A percentile compares a stretch with the other conserved stretches of the same genome.
phyloP scores from a whole-genome alignment of 176 grass and related monocot genomes.

The Rhynchospora tenuis region DNA sequence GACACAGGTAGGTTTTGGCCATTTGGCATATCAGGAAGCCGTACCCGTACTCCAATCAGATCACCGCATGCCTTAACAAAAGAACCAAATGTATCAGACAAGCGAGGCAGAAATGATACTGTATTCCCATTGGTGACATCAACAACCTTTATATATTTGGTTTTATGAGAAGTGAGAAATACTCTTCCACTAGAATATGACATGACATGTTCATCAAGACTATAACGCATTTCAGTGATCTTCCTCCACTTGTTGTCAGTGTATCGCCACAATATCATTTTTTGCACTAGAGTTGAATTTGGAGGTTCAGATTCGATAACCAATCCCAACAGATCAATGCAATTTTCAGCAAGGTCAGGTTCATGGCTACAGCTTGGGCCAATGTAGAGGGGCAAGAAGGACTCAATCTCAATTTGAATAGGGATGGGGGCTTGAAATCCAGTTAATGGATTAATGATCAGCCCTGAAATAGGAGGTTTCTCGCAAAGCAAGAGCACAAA shows the following conservation, averaged over 20 bases:
- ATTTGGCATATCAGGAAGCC: not conserved
- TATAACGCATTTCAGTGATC: not conserved
- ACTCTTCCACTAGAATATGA: not conserved
- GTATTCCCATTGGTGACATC: not conserved
- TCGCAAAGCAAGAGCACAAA: not conserved
- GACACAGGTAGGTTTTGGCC: not conserved
- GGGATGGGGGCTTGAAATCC: not conserved
- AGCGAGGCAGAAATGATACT: not conserved
- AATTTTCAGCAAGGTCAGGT: not conserved
- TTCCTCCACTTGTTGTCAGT: not conserved
- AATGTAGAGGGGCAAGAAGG: not conserved
- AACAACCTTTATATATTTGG: not conserved
- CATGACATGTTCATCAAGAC: not conserved
- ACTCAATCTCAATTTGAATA: not conserved
- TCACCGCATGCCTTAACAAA: not conserved
- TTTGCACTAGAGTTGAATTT: not conserved
- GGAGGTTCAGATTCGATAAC: not conserved
- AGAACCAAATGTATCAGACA: not conserved
- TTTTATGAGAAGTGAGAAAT: not conserved
- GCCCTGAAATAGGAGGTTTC: not conserved
- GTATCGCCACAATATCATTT: not conserved
- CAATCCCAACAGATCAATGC: not conserved
- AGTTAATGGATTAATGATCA: constrained; percentile 1
- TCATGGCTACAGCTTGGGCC: not conserved
- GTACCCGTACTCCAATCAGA: not conserved